phyloP scores from a whole-genome alignment of 768 basidiomycete species.

The Pleurotus pulmonarius region DNA sequence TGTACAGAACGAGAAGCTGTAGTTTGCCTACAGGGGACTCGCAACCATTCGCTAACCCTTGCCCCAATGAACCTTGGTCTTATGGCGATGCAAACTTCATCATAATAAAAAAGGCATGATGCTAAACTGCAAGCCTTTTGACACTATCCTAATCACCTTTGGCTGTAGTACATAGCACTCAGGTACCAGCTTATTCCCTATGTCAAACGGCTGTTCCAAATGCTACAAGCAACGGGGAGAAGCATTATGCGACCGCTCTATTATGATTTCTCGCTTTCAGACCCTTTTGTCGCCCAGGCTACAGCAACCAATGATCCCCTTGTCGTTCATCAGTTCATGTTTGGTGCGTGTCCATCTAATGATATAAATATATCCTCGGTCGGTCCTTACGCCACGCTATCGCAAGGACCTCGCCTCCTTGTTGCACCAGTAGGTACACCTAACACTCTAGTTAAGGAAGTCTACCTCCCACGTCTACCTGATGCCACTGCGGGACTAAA shows the following conservation, averaged over 20 bases:
- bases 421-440: constrained; percentile 29
- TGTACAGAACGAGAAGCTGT: constrained; percentile 22
- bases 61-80: constrained; percentile 35
- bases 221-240: constrained; percentile 25
- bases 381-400: neutral
- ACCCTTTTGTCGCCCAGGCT: constrained; percentile 21
- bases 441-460: constrained; percentile 22
- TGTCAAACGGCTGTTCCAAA: constrained; percentile 25
- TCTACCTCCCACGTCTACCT: constrained; percentile 23
- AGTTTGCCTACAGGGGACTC: constrained; percentile 17
- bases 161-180: constrained; percentile 21
- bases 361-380: too few species aligned
- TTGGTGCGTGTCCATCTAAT: constrained; percentile 17
- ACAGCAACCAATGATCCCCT: constrained; percentile 23
- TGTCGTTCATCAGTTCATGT: constrained; percentile 30
- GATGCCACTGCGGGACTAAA: constrained; percentile 9
- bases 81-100: constrained; percentile 31
- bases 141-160: neutral
- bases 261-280: constrained; percentile 27
- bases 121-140: neutral
- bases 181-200: constrained; percentile 32
- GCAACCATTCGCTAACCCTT: constrained; percentile 26
- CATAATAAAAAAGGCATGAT: constrained; percentile 27
- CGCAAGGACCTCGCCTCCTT: constrained; percentile 24
- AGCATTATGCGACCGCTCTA: constrained; percentile 30